Evolutionary conservation across 192 early-diverging fungal species (phyloP), one percentile per base, ranked within the genome.

Genomic region (Coemansia sp.): DNA sequence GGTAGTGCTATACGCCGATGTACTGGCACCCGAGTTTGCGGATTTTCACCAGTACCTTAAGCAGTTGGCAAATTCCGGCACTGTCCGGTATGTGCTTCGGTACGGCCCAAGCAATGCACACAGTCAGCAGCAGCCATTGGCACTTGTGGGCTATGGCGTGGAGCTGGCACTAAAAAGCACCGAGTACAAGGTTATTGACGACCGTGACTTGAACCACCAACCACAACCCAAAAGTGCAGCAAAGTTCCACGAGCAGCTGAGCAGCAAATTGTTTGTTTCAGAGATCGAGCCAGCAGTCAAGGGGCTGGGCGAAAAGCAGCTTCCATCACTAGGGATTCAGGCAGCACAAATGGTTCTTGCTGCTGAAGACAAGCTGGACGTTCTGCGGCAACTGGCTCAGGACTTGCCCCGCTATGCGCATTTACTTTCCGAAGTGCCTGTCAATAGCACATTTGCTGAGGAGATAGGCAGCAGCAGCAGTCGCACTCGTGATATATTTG

Each of bases 161-260:
- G 93, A 93, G 65, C 79, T 99, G 36, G 88, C 85, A 11, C 58
- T 99, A n/a, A 99, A 99, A 74, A 96, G 84, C 48, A 93, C 92
- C 7, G 97, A 99, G 63, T 99, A 99, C 76, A 88, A 91, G 68
- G 93, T 93, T 15, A 88, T 89, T 37, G 96, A 99, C 58, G 96
- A 99, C 69, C 86, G 94, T 17, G 81, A 87, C 40, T 39, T 75
- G 9, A 53, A 44, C 23, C 23, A 26, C 23, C 23, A 26, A 26
- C 4, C 23, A 3, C 23, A 26, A 4, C 23, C 23, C 23, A 4
- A 26, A 26, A 26, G 23, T 4, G 23, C 23, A 26, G 36, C 51
- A 2, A 41, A 34, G 42, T 30, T 48, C 14, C 31, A 39, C 5
- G 51, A 41, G 28, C 43, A 58, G 11, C 16, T 8, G 47, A 91